Conservation (phyloP, 1,284 basidiomycete genomes). For the Ustilago tritici region DNA sequence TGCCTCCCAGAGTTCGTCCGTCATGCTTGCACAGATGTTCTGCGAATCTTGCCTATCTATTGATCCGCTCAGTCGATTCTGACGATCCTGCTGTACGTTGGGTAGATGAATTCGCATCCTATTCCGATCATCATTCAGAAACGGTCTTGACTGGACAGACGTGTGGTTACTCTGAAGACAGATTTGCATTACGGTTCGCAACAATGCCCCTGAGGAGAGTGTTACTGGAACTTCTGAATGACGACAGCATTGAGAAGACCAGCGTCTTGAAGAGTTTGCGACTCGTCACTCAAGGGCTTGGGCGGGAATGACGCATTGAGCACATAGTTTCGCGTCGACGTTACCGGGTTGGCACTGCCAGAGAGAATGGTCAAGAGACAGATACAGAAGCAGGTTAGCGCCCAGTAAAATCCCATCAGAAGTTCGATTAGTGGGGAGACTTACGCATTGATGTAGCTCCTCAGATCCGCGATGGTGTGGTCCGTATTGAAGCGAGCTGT, state of each 20-base stretch:
- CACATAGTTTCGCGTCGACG: slow-evolving; percentile 56
- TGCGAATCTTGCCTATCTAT: slow-evolving; percentile 50
- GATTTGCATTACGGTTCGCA: slow-evolving; percentile 4
- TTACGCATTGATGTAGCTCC: slow-evolving; percentile 89
- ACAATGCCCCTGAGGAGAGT: no score
- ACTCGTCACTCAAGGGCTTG: slow-evolving; percentile 63
- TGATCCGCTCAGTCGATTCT: neutral
- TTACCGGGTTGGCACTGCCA: slow-evolving; percentile 59
- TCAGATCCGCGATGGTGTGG: slow-evolving; percentile 87
- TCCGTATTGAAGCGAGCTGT: slow-evolving; percentile 89
- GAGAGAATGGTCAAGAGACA: neutral
- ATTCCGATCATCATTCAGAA: neutral
- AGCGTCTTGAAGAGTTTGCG: slow-evolving; percentile 60
- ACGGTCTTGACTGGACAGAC: neutral
- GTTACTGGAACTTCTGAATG: slow-evolving; percentile 60
- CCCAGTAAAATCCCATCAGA: neutral
- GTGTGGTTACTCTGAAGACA: neutral
- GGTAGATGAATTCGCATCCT: neutral
- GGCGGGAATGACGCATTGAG: slow-evolving; percentile 67
- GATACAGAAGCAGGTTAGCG: slow-evolving; percentile 4
- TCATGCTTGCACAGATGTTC: slow-evolving; percentile 35
- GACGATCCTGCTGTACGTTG: neutral
- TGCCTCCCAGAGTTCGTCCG: slow-evolving; percentile 47
- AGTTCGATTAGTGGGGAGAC: slow-evolving; percentile 70
- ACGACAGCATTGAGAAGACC: slow-evolving; percentile 66